Base-by-base conservation (phyloP, 352 stramenopile species). In the Nothophytophthora sp. region DNA sequence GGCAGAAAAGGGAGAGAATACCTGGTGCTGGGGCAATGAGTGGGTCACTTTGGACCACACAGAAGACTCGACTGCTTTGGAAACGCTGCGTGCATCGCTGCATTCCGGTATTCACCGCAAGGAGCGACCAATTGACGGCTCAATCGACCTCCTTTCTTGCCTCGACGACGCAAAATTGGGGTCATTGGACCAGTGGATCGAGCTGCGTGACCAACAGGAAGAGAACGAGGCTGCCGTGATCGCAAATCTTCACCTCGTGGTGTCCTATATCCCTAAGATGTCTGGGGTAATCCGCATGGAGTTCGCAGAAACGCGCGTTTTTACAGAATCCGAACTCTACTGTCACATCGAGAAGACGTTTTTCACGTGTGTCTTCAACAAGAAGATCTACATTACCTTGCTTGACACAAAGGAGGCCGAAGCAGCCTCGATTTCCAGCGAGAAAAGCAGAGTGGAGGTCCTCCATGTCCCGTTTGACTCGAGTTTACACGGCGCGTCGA, bases 1-100 rank as follows among this genome's bases (percentile, higher is more conserved):
- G 2, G 22, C 34, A 6, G 45, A 60, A 45, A 27, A 34, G 25
- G 42, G 30, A 12, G 22, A 15, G 34, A 34, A 51, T 5, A 33
- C 50, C n/a, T 76, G 67, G 63, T 11, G 20, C 23, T 76, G 67
- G 67, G 29, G 38, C 5, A 48, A 63, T 18, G 67, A 76, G 23
- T 55, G 46, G 39, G 54, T 76, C 29, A 10, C 20, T 43, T 50
- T 67, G 55, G 2, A 27, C 4, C n/a, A 52, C 25, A 7, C 2
- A 11, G 24, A 28, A 4, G 28, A 37, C 24, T 30, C 16, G 25
- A 37, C 18, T 35, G 4, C 8, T 2, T 18, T 29, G 13, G 37
- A 63, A 35, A 35, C 55, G 2, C 16, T 70, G 4, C 27, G 36
- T 22, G 1, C 64, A 18, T 44, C 23, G 10, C 38, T 67, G 29